Base-by-base conservation (phyloP, 2,329 filamentous ascomycete genomes). In the Tolypocladium ovalisporum region DNA sequence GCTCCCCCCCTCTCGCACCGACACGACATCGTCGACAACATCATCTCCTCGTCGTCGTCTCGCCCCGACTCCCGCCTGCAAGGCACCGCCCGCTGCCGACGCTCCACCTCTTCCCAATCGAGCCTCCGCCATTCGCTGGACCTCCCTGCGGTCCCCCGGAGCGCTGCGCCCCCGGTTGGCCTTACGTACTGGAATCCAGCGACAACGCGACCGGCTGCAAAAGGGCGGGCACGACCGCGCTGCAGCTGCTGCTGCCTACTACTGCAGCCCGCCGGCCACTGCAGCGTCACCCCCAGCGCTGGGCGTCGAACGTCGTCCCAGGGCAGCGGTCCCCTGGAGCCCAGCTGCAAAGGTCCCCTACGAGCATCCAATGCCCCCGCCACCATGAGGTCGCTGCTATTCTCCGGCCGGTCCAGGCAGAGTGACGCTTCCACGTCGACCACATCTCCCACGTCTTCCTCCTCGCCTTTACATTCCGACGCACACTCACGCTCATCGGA, bases 371-470 rank as follows among this genome's bases (percentile, higher is more conserved):
- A 34, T 4, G 52, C 52, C 24, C 52, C 36, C 36, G 36, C 47
- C 40, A 32, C 54, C 15, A 62, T 62, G 59, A 60, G 39, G 54
- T 62, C 56, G 27, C 54, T 56, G 19, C 24, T 60, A 34, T 60
- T 60, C 35, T 59, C 55, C n/a, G 56, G 39, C 54, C 53, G 44
- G 51, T 51, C 60, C 39, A 54, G 55, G 51, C 58, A 54, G n/a
- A n/a, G n/a, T 35, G n/a, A 44, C 55, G 24, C 35, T 40, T 22
- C 19, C 29, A 22, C 47, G 29, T 19, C 47, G 0, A 22, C 36
- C 36, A 37, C 37, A 17, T 39, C 51, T 13, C 24, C 52, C 54
- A 44, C 53, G 42, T 52, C 47, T n/a, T 54, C 55, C 29, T 54
- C 29, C 44, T 34, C 19, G 5, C 15, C 24, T 7, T 10, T 27